phyloP scores from a whole-genome alignment of 2,329 filamentous ascomycete genomes.

The Fusarium duplospermum region DNA sequence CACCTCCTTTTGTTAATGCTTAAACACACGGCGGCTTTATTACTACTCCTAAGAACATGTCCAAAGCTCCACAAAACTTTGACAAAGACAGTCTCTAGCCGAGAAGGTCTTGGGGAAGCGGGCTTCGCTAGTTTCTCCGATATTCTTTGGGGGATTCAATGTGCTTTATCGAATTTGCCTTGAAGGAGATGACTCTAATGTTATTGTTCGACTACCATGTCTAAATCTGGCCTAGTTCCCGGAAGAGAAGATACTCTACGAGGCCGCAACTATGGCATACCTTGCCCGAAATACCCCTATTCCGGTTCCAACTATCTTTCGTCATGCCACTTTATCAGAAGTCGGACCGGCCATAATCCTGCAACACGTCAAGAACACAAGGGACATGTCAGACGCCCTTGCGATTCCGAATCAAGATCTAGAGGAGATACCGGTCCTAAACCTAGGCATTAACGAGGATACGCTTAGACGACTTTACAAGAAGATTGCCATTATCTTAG shows the following conservation, averaged over 20 bases:
- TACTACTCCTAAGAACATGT: background rate
- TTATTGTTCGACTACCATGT: slow-evolving; percentile 10
- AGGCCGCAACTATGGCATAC: slow-evolving; percentile 1
- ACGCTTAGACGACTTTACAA: slow-evolving; percentile 1
- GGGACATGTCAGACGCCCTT: slow-evolving; percentile 11
- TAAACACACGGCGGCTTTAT: background rate
- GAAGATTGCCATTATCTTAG: slow-evolving; percentile 32
- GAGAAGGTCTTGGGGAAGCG: background rate
- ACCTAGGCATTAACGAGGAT: slow-evolving; percentile 2
- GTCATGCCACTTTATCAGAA: background rate
- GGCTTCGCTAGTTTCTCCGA: slow-evolving; percentile 1
- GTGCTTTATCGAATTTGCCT: slow-evolving; percentile 8
- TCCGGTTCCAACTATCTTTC: background rate
- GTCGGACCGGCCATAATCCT: slow-evolving; percentile 5
- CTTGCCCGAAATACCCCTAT: background rate
- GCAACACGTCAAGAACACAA: background rate
- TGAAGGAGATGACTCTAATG: background rate
- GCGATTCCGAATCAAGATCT: background rate
- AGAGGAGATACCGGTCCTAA: background rate
- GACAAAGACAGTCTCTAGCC: slow-evolving; percentile 4
- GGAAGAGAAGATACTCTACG: slow-evolving; percentile 10
- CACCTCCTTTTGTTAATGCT: background rate
- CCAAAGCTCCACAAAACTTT: slow-evolving; percentile 9
- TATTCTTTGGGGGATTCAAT: slow-evolving; percentile 9
- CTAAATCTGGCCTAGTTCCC: slow-evolving; percentile 8